Percentiles rank a stretch among this genome's conserved stretches.
These are phyloP conservation scores for Volutella citrinella DNA, from an alignment of 2,329 filamentous ascomycete species.

Conservation along the genomic window DNA sequence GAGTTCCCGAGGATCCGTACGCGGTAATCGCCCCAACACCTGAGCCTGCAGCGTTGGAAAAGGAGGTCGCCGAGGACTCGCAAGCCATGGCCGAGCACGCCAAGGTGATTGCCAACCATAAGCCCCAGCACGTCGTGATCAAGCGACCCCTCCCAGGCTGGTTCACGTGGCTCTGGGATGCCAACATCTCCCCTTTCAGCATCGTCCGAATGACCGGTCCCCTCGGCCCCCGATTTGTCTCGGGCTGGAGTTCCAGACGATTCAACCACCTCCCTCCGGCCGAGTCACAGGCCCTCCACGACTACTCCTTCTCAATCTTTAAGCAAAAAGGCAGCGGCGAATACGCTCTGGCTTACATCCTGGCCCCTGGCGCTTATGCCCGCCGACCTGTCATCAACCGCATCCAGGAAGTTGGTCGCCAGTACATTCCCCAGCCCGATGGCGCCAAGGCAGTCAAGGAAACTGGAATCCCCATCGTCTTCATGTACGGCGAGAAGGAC, in stretches of 20 bases:
- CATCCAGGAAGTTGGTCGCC: slow-evolving; percentile 83
- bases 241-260: slow-evolving; percentile 88
- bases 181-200: slow-evolving; percentile 93
- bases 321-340: slow-evolving; percentile 88
- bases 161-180: slow-evolving; percentile 93
- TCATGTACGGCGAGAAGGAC: slow-evolving; percentile 97
- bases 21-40: slow-evolving; percentile 79
- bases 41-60: slow-evolving; percentile 71
- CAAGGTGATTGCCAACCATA: slow-evolving; percentile 40
- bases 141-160: slow-evolving; percentile 71
- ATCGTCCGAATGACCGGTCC: slow-evolving; percentile 86
- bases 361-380: slow-evolving; percentile 91
- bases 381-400: slow-evolving; percentile 82
- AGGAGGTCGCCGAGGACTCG: slow-evolving; percentile 79
- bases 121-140: slow-evolving; percentile 29
- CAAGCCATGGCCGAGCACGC: slow-evolving; percentile 39
- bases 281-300: slow-evolving; percentile 82
- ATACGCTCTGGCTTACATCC: slow-evolving; percentile 87
- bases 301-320: slow-evolving; percentile 94
- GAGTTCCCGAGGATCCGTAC: slow-evolving; percentile 91
- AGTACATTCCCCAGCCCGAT: slow-evolving; percentile 41
- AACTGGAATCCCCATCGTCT: slow-evolving; percentile 75
- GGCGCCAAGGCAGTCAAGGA: slow-evolving; percentile 35
- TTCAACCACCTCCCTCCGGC: slow-evolving; percentile 82
- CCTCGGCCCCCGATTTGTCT: slow-evolving; percentile 85